Conservation (phyloP, 1,284 basidiomycete genomes). For the Lentinula novae-zelandiae region DNA sequence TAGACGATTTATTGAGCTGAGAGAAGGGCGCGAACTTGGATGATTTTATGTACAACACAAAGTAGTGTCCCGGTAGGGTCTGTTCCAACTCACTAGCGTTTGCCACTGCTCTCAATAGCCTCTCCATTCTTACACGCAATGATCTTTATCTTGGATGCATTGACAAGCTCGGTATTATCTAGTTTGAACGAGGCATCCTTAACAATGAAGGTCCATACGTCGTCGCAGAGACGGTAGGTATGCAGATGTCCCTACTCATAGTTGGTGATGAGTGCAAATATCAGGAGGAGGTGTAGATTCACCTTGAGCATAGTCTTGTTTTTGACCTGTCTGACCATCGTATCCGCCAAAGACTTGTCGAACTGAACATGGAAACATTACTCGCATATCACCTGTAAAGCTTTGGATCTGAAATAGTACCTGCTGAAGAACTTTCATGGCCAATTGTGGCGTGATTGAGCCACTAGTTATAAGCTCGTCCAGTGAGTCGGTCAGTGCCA, state of each 20-base stretch:
- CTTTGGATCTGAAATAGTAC: slow-evolving; percentile 34
- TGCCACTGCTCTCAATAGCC: slow-evolving; percentile 50
- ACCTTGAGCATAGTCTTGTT: slow-evolving; percentile 90
- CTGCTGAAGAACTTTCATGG: slow-evolving; percentile 96
- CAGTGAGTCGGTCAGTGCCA: slow-evolving; percentile 94
- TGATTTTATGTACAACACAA: not conserved
- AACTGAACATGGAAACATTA: slow-evolving; percentile 53
- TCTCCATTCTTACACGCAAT: slow-evolving; percentile 95
- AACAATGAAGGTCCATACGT: slow-evolving; percentile 97
- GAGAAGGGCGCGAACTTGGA: not conserved
- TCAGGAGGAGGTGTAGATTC: slow-evolving; percentile 19
- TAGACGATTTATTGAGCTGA: slow-evolving; percentile 51
- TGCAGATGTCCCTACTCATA: slow-evolving; percentile 75
- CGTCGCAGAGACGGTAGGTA: slow-evolving; percentile 93
- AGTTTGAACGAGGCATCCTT: slow-evolving; percentile 92
- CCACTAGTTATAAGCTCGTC: slow-evolving; percentile 98
- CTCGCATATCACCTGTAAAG: slow-evolving; percentile 4
- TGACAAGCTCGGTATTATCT: slow-evolving; percentile 83
- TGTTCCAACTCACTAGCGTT: not conserved
- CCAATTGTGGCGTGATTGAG: slow-evolving; percentile 94
- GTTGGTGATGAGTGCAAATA: not conserved
- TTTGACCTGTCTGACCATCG: slow-evolving; percentile 87
- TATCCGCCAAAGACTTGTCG: slow-evolving; percentile 91
- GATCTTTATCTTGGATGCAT: slow-evolving; percentile 84
- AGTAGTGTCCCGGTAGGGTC: not conserved